phyloP scores from a whole-genome alignment of 805 yeast species.

The Lachancea quebecensis region DNA sequence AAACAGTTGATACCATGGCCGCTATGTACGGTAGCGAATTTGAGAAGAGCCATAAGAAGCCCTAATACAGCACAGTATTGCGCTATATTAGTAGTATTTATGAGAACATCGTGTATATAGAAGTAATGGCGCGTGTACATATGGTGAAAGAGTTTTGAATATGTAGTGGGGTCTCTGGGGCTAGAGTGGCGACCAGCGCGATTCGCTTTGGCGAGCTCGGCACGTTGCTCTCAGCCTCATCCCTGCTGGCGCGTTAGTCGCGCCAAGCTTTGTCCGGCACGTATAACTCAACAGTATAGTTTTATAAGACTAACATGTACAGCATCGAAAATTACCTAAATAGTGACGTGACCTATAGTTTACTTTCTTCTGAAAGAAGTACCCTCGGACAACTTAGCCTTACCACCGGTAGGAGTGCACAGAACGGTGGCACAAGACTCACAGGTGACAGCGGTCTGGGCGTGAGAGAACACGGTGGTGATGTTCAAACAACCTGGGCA shows the following conservation, averaged over 20 bases:
- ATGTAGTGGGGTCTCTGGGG: no score
- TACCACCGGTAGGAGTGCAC: conserved; percentile 99
- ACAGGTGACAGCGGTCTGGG: conserved; percentile 99
- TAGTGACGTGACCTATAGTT: conserved; percentile 21
- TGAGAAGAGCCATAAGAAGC: background rate
- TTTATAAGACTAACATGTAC: conserved; percentile 7
- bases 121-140: no score
- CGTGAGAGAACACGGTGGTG: conserved; percentile 99
- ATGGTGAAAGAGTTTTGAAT: no score
- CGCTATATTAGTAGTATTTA: no score
- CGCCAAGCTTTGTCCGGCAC: background rate
- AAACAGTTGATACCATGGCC: conserved; percentile 14
- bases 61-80: no score
- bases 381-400: conserved; percentile 99
- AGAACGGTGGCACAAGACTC: conserved; percentile 97
- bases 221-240: no score
- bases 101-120: no score
- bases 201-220: no score
- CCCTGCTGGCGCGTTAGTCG: background rate
- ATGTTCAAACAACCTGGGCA: conserved; percentile 99
- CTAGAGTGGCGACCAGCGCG: no score
- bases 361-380: conserved; percentile 99
- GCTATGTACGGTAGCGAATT: conserved; percentile 16
- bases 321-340: conserved; percentile 9
- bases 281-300: background rate